These are phyloP conservation scores for Ophiocordyceps camponoti-rufipedis DNA, from an alignment of 2,329 filamentous ascomycete species.

Conservation along the genomic window DNA sequence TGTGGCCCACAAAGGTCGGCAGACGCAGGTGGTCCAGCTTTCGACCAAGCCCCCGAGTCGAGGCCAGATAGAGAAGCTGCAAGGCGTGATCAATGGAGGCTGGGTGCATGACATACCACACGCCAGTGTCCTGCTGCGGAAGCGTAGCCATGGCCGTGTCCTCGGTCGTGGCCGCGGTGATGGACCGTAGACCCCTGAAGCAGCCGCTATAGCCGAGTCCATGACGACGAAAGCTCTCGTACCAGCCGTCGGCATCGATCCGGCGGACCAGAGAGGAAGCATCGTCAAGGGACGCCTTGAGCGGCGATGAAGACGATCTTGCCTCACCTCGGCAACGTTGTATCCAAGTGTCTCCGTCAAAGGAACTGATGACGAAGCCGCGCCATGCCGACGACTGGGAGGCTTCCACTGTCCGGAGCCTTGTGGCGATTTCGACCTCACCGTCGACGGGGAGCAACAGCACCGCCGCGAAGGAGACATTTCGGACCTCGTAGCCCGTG, in stretches of 20 bases:
- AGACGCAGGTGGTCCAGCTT: background rate
- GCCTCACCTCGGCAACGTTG: no score
- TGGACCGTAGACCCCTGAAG: background rate
- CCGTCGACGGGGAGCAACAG: background rate
- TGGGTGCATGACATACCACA: background rate
- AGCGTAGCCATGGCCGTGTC: background rate
- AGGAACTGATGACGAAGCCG: no score
- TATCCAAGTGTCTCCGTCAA: no score
- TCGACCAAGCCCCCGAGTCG: background rate
- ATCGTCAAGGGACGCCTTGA: background rate
- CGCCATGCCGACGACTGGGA: no score
- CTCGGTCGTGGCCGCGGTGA: background rate
- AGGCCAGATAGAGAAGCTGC: background rate
- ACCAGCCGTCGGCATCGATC: background rate
- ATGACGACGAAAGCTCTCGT: background rate
- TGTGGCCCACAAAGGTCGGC: background rate
- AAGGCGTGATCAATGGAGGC: background rate
- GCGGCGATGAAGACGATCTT: background rate
- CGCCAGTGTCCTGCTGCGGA: background rate
- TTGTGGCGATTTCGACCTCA: no score
- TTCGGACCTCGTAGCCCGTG: no score
- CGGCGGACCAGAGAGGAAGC: background rate
- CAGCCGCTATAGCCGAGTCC: background rate
- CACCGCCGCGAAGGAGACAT: background rate
- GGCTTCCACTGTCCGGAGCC: no score